Evolutionary conservation across 2,329 filamentous ascomycete genomes (phyloP), one percentile per base, ranked within the genome.

Genomic region (Tothia fuscella): DNA sequence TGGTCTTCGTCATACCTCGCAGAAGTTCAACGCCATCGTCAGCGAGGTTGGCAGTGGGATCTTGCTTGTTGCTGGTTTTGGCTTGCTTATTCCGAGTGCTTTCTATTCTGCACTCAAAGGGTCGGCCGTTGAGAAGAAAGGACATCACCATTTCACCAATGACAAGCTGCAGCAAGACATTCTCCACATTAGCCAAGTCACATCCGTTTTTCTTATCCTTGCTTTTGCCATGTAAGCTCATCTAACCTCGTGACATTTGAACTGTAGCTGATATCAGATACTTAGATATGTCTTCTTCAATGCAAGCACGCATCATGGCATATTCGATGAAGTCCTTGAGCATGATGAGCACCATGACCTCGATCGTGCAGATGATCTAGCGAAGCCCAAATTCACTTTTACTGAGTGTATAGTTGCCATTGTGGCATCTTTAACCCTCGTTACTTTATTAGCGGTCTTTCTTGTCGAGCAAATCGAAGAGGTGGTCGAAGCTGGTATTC

Each of bases 1-100:
- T 25, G 85, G 85, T 12, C 53, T 89, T 34, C 67, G 70, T 42
- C 74, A 78, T 24, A 68, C 81, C 9, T 76, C 83, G 51, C 74
- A 85, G 52, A 69, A 65, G 6, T 91, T 91, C 54, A 79, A 81
- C 55, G 77, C 82, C 47, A 77, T 78, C 5, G 74, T 93, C 47
- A 82, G 78, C 53, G 85, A 93, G 60, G 81, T 83, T 5, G 85
- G 85, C 32, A 83, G 74, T 38, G 83, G 82, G 7, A 61, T 91
- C 26, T 65, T 93, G 16, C 67, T 91, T 39, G 83, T 84, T 46
- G 83, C 83, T 62, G 85, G 75, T 45, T 79, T 71, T 46, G 42
- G 24, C 3, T 21, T 44, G 16, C 19, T 44, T 14, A 30, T 44
- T 32, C 43, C 43, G n/a, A 36, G 28, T 14, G 43, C 43, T 19